These are phyloP conservation scores for Narthecium ossifragum DNA, from an alignment of 106 monocot genomes.

Conservation along the genomic window DNA sequence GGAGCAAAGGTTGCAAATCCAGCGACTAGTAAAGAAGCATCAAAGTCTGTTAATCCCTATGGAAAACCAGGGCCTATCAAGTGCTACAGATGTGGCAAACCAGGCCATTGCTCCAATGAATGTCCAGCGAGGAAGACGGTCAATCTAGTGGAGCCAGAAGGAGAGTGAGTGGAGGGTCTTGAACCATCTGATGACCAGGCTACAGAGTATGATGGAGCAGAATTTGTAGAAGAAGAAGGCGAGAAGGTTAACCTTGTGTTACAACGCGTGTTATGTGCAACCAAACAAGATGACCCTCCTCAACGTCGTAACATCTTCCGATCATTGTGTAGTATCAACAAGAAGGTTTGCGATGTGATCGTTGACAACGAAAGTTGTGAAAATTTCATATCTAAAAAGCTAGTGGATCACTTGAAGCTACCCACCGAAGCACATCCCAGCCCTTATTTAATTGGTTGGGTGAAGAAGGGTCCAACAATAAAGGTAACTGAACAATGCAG, in stretches of 20 bases:
- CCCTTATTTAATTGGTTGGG: not conserved
- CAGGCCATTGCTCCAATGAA: not conserved
- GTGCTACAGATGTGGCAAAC: not conserved
- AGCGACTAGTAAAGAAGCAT: no score
- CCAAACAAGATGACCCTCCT: not conserved
- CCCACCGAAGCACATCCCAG: not conserved
- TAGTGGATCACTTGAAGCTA: slow-evolving; percentile 1
- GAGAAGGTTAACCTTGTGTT: not conserved
- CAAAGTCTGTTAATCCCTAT: no score
- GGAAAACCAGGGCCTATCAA: not conserved
- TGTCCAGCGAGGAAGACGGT: not conserved
- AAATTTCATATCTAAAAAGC: not conserved
- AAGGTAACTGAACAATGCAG: not conserved
- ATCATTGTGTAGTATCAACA: not conserved
- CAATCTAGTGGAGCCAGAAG: no score
- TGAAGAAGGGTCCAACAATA: not conserved
- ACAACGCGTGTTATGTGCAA: not conserved
- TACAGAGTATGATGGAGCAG: no score
- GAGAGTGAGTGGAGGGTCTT: no score
- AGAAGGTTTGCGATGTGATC: not conserved
- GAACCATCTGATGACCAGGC: no score
- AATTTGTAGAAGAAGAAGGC: not conserved
- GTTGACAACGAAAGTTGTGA: not conserved
- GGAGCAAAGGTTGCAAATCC: no score
- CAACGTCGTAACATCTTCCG: not conserved